Evolutionary conservation across 345 rosid genomes (phyloP).

Genomic region (Salix exigua): DNA sequence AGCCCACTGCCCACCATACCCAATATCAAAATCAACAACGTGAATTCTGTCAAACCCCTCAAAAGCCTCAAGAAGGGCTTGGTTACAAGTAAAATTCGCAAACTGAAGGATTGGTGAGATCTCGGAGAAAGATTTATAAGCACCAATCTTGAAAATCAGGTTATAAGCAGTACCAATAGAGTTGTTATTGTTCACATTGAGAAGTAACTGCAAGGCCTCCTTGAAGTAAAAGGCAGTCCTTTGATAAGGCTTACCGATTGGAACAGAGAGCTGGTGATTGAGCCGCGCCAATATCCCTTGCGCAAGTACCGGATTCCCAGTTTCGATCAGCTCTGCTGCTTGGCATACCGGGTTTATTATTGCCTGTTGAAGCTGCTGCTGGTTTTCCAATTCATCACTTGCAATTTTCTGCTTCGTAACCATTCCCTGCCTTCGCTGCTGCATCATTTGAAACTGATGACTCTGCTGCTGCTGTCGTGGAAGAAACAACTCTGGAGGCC

Average conservation of each 20-base stretch:
- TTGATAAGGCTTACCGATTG: slow-evolving; percentile 64
- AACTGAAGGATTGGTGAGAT: slow-evolving; percentile 80
- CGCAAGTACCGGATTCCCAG: slow-evolving; percentile 74
- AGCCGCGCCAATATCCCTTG: slow-evolving; percentile 99
- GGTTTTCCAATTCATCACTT: slow-evolving; percentile 47
- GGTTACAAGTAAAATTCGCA: slow-evolving; percentile 82
- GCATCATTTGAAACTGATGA: slow-evolving; percentile 35
- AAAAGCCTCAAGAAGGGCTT: slow-evolving; percentile 67
- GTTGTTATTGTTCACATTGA: slow-evolving; percentile 28
- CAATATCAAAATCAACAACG: slow-evolving; percentile 81
- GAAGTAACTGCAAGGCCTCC: slow-evolving; percentile 66
- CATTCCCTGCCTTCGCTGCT: slow-evolving; percentile 19
- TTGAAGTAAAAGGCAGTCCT: slow-evolving; percentile 78
- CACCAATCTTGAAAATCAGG: slow-evolving; percentile 69
- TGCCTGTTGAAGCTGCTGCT: slow-evolving; percentile 70
- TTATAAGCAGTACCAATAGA: slow-evolving; percentile 26
- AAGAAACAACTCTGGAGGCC: slow-evolving; percentile 39
- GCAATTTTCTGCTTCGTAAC: slow-evolving; percentile 37
- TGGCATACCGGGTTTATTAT: slow-evolving; percentile 69
- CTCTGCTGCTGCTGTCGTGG: slow-evolving; percentile 36
- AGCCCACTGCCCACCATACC: slow-evolving; percentile 91
- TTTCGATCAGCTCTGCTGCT: slow-evolving; percentile 86
- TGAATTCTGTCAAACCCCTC: slow-evolving; percentile 61
- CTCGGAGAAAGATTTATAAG: slow-evolving; percentile 83
- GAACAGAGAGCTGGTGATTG: slow-evolving; percentile 93